Percentiles rank a stretch among this genome's conserved stretches.
Conservation (phyloP, 441 rosid genomes). For the Pelargonium fulgidum region DNA sequence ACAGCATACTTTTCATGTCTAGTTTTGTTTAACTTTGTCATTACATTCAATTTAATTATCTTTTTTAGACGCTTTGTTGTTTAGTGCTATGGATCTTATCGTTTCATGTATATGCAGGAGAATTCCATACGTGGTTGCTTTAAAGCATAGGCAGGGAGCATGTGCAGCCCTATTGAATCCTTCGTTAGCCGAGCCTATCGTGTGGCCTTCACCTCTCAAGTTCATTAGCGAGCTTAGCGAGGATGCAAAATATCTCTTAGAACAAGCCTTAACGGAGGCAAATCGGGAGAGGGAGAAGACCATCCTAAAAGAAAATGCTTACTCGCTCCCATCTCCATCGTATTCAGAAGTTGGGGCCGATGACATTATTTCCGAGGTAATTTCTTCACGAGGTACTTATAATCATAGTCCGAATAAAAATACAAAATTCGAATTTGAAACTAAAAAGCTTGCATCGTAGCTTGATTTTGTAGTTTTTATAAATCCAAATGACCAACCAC, state of each 20-base stretch:
- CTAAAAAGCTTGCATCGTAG: no score
- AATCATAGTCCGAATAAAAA: neutral
- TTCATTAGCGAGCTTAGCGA: conserved; percentile 85
- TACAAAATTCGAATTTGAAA: no score
- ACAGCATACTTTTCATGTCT: no score
- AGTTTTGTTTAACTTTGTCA: no score
- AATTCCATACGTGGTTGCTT: conserved; percentile 76
- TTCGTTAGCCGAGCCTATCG: conserved; percentile 89
- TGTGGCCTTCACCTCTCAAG: conserved; percentile 96
- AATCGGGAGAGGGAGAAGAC: conserved; percentile 81
- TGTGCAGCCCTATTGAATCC: conserved; percentile 90
- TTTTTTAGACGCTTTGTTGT: neutral
- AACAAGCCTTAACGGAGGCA: conserved; percentile 77
- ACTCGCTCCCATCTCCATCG: conserved; percentile 57
- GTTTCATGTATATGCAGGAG: conserved; percentile 41
- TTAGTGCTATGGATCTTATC: neutral
- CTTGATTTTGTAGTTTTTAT: neutral
- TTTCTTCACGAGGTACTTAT: neutral
- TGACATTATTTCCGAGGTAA: conserved; percentile 83
- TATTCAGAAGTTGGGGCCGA: conserved; percentile 53
- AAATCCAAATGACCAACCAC: neutral
- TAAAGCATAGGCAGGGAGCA: conserved; percentile 65
- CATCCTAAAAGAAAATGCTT: conserved; percentile 60
- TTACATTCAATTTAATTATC: no score
- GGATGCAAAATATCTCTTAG: conserved; percentile 72